These are phyloP conservation scores for Colletotrichum euphorbiae DNA, from an alignment of 2,329 filamentous ascomycete genomes.

Conservation along the genomic window DNA sequence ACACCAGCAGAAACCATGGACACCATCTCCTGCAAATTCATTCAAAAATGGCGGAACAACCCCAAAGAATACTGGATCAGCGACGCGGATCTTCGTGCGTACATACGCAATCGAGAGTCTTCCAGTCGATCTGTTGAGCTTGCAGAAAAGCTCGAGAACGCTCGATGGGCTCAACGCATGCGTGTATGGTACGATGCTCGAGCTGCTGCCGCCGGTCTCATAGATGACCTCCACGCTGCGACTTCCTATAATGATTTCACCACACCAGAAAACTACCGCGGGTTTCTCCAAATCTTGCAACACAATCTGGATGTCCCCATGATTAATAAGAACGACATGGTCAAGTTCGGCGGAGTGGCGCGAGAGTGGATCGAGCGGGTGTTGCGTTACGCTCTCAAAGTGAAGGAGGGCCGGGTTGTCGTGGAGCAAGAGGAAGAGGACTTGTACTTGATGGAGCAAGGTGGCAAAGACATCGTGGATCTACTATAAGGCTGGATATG, in stretches of 20 bases:
- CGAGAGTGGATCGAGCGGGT: constrained; percentile 5
- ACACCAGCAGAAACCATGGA: background rate
- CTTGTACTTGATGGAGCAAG: constrained; percentile 1
- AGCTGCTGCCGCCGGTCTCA: background rate
- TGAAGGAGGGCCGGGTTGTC: background rate
- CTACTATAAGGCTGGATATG: background rate
- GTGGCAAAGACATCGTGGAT: constrained; percentile 1
- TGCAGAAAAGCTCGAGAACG: constrained; percentile 1
- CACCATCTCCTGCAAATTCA: background rate
- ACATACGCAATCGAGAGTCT: background rate
- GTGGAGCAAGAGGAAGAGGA: background rate
- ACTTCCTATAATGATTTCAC: background rate
- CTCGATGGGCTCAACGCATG: background rate
- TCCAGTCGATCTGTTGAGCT: background rate
- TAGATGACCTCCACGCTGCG: background rate
- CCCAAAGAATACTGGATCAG: background rate
- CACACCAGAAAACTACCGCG: background rate
- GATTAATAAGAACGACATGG: background rate
- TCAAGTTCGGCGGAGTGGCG: background rate
- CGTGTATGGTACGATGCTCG: background rate
- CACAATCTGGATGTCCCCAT: background rate
- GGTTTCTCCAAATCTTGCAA: constrained; percentile 2
- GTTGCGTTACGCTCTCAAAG: background rate
- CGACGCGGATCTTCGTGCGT: background rate
- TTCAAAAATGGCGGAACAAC: background rate